These are phyloP conservation scores for Sclerotinia spermophila DNA, from an alignment of 2,329 filamentous ascomycete genomes.

Conservation along the genomic window DNA sequence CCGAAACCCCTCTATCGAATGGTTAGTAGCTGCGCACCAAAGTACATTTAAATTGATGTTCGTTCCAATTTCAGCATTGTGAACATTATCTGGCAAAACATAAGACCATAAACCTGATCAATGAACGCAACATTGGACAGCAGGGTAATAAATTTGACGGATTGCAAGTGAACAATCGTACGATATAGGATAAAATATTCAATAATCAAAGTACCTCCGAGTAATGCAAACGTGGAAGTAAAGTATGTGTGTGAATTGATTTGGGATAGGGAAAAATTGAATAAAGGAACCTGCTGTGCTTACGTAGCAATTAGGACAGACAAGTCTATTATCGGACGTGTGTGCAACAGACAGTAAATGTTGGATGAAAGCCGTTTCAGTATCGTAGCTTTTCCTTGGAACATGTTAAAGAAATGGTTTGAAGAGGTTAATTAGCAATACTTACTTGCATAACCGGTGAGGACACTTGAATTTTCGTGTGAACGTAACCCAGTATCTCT, in stretches of 20 bases:
- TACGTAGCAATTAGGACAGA: constrained; percentile 12
- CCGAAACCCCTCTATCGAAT: constrained; percentile 37
- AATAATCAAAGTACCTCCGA: background rate
- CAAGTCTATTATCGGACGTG: constrained; percentile 27
- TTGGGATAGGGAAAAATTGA: background rate
- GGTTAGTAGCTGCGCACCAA: background rate
- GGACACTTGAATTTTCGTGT: constrained; percentile 33
- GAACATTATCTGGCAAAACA: background rate
- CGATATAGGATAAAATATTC: background rate
- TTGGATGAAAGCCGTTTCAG: constrained; percentile 22
- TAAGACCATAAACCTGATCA: background rate
- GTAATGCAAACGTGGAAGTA: too few relatives aligned
- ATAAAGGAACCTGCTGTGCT: background rate
- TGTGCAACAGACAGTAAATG: constrained; percentile 49
- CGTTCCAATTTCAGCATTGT: background rate
- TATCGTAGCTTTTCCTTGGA: constrained; percentile 22
- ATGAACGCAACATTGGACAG: background rate
- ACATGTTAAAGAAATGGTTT: background rate
- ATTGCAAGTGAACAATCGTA: background rate
- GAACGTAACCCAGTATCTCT: constrained; percentile 24
- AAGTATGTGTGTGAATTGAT: too few relatives aligned
- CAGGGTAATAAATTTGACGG: background rate
- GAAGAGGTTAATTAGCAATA: background rate
- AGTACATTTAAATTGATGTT: background rate
- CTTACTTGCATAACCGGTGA: constrained; percentile 31